Evolutionary conservation across 2,329 filamentous ascomycete species (phyloP), one percentile per base, ranked within the genome.

Genomic region (Monosporascus sp.): DNA sequence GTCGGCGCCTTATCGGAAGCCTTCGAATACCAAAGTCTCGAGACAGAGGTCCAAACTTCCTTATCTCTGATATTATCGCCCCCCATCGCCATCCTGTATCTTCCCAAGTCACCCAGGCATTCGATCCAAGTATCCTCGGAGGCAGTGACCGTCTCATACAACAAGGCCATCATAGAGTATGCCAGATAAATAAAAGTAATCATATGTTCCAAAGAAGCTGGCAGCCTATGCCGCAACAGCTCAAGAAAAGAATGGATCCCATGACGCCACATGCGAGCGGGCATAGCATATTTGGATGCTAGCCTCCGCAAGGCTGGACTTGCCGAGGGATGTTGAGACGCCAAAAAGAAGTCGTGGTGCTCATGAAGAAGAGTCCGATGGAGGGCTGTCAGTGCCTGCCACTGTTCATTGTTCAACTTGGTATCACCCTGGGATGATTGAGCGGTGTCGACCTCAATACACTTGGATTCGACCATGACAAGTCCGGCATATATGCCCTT

Each of bases 91-190:
- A 97, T 97, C 56, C 79, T 68, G 44, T 95, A 97, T 20, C 92
- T 78, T 0, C 87, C 88, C 0, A 97, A 71, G 64, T 97, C 92
- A 0, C 93, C 93, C 0, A 97, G 73, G 51, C 91, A 97, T 60
- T 97, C 92, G 7, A 96, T 89, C 93, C 93, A 97, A 0, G 89
- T 96, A 53, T 94, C 88, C 51, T 88, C 82, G 59, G 95, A 97
- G 0, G 81, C 78, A 0, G 88, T 85, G 0, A 96, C 89, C 0
- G 89, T 96, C 63, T 97, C 93, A 55, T 91, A 88, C 0, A 97
- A 71, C 0, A 97, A 70, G 0, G 89, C 87, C 81, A 97, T 90
- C 84, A 96, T 95, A 2, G 87, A 88, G 58, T 97, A 97, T 0
- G 91, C 87, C n/a, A 93, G 71, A 57, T 95, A 95, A 1, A 97